Evolutionary conservation across 2,329 filamentous ascomycete species (phyloP).

Genomic region (Pyrenophora seminiperda): DNA sequence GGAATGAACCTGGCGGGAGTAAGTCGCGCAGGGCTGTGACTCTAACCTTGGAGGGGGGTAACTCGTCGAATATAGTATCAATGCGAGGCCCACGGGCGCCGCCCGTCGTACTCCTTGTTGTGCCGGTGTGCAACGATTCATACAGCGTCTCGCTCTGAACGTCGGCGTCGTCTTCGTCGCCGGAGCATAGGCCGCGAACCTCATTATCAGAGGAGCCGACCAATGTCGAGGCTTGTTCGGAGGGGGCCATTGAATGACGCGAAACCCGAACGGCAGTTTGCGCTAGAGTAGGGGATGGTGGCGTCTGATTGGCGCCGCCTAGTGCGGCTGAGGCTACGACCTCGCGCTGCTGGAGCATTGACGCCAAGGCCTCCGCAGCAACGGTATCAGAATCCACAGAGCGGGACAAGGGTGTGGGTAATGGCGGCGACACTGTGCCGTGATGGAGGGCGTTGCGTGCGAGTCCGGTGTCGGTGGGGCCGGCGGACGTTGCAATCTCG

Average conservation of each 20-base stretch:
- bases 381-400: slow-evolving; percentile 21
- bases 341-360: slow-evolving; percentile 42
- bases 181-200: slow-evolving; percentile 65
- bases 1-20: slow-evolving; percentile 54
- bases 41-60: slow-evolving; percentile 58
- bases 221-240: slow-evolving; percentile 67
- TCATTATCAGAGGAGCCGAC: slow-evolving; percentile 71
- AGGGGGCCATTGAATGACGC: slow-evolving; percentile 61
- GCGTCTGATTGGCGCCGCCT: slow-evolving; percentile 39
- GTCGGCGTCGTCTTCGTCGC: slow-evolving; percentile 78
- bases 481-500: slow-evolving; percentile 38
- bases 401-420: slow-evolving; percentile 30
- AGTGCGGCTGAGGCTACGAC: slow-evolving; percentile 36
- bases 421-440: slow-evolving; percentile 29
- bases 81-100: slow-evolving; percentile 71
- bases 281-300: slow-evolving; percentile 43
- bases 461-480: slow-evolving; percentile 18
- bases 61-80: slow-evolving; percentile 82
- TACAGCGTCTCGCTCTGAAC: slow-evolving; percentile 77
- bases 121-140: slow-evolving; percentile 75
- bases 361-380: slow-evolving; percentile 33
- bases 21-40: slow-evolving; percentile 55
- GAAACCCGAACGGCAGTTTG: slow-evolving; percentile 51
- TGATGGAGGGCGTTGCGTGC: slow-evolving; percentile 17
- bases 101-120: slow-evolving; percentile 66